Conservation (phyloP, 2,329 filamentous ascomycete genomes). For the Pestalotiopsis sp. region DNA sequence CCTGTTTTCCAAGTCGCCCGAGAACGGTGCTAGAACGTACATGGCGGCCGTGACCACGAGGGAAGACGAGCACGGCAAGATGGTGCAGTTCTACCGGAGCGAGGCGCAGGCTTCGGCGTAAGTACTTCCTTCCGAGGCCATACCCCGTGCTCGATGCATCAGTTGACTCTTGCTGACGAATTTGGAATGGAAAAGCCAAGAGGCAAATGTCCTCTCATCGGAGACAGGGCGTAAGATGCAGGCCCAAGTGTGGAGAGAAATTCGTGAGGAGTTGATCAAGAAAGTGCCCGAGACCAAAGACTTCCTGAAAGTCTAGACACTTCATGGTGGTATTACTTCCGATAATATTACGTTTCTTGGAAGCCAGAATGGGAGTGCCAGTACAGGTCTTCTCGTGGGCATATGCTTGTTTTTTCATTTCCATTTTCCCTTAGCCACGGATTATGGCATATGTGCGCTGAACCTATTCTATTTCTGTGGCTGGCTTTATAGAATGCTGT, state of each 20-base stretch:
- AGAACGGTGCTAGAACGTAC: slow-evolving; percentile 28
- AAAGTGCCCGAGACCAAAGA: slow-evolving; percentile 23
- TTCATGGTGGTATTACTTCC: background rate
- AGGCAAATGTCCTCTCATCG: slow-evolving; percentile 18
- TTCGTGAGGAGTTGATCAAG: slow-evolving; percentile 23
- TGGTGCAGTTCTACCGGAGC: slow-evolving; percentile 27
- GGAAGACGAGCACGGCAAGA: slow-evolving; percentile 28
- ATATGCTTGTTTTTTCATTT: too few species aligned
- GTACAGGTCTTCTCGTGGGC: too few species aligned
- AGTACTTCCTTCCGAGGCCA: slow-evolving; percentile 7
- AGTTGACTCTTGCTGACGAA: background rate
- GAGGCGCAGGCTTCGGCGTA: slow-evolving; percentile 23
- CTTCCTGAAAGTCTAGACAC: background rate
- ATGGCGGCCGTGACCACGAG: slow-evolving; percentile 22
- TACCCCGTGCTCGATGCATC: background rate
- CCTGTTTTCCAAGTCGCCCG: slow-evolving; percentile 26
- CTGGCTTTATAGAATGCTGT: too few species aligned
- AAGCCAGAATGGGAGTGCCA: too few species aligned
- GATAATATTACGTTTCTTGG: too few species aligned
- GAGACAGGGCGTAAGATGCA: slow-evolving; percentile 23
- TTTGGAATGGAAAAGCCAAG: slow-evolving; percentile 16
- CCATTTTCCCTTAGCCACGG: too few species aligned
- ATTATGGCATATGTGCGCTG: too few species aligned
- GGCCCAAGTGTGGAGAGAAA: slow-evolving; percentile 26
- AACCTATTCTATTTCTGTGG: too few species aligned